These are phyloP conservation scores for Phaeophleospora eucalypticola DNA, from an alignment of 2,329 filamentous ascomycete species.

Conservation along the genomic window DNA sequence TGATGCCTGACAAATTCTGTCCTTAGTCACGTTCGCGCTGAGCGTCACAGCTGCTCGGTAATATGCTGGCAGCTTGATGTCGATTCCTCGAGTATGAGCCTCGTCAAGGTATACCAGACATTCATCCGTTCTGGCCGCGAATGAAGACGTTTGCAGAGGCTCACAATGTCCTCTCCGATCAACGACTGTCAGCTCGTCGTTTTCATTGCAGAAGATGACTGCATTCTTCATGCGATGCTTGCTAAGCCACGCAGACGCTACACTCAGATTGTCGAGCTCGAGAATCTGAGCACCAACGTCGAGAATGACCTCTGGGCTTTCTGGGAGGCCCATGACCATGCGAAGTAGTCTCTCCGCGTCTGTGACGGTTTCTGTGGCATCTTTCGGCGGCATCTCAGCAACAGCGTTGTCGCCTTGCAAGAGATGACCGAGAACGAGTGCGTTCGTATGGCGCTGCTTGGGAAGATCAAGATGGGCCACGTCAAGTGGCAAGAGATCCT, in stretches of 20 bases:
- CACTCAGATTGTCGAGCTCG: slow-evolving; percentile 55
- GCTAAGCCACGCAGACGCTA: slow-evolving; percentile 54
- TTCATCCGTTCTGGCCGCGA: slow-evolving; percentile 48
- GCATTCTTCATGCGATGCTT: slow-evolving; percentile 36
- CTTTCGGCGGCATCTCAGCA: slow-evolving; percentile 8
- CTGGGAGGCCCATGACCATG: slow-evolving; percentile 38
- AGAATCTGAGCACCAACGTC: slow-evolving; percentile 69
- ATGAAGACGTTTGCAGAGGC: slow-evolving; percentile 55
- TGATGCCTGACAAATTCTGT: slow-evolving; percentile 64
- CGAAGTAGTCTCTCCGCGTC: slow-evolving; percentile 40
- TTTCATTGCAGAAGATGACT: slow-evolving; percentile 55
- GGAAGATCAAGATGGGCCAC: slow-evolving; percentile 60
- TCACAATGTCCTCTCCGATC: slow-evolving; percentile 46
- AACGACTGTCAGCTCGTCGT: slow-evolving; percentile 53
- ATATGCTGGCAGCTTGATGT: slow-evolving; percentile 56
- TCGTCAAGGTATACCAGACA: slow-evolving; percentile 69
- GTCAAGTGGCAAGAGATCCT: slow-evolving; percentile 55
- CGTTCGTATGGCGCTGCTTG: slow-evolving; percentile 60
- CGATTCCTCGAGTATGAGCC: slow-evolving; percentile 64
- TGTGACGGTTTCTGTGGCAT: neutral
- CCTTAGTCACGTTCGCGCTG: slow-evolving; percentile 62
- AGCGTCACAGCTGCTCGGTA: slow-evolving; percentile 65
- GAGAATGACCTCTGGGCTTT: slow-evolving; percentile 55
- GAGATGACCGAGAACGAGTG: slow-evolving; percentile 58
- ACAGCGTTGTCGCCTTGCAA: slow-evolving; percentile 49